Evolutionary conservation across 805 yeast genomes (phyloP).

Genomic region (Wickerhamomyces alni): DNA sequence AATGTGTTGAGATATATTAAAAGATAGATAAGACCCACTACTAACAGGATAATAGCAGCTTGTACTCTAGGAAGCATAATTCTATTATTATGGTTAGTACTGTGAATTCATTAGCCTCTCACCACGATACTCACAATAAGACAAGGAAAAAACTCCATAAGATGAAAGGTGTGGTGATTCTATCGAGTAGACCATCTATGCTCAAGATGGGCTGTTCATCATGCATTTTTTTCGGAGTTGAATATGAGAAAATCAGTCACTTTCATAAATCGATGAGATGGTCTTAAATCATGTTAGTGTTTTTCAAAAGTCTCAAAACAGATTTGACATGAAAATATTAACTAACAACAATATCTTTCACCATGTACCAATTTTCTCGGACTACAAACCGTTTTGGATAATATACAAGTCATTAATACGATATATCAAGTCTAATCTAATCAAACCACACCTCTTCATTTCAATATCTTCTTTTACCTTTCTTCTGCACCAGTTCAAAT

Average conservation of each 20-base stretch:
- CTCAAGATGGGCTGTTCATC: not conserved
- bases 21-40: not conserved
- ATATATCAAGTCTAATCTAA: not conserved
- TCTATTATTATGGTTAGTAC: not conserved
- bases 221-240: no score
- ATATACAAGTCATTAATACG: not conserved
- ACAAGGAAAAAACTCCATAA: conserved; percentile 1
- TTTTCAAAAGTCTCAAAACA: no score
- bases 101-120: conserved; percentile 1
- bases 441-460: no score
- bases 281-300: no score
- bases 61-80: conserved; percentile 2
- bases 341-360: no score
- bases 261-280: no score
- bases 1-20: not conserved
- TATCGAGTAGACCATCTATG: conserved; percentile 1
- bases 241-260: no score
- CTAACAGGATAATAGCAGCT: conserved; percentile 1
- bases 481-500: conserved; percentile 78
- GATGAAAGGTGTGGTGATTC: not conserved
- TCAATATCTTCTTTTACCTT: conserved; percentile 44
- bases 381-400: no score
- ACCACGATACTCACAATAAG: conserved; percentile 4
- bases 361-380: no score
- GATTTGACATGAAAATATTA: no score